Conservation (phyloP, 305 asterid genomes). For the Fraxinus platypoda region DNA sequence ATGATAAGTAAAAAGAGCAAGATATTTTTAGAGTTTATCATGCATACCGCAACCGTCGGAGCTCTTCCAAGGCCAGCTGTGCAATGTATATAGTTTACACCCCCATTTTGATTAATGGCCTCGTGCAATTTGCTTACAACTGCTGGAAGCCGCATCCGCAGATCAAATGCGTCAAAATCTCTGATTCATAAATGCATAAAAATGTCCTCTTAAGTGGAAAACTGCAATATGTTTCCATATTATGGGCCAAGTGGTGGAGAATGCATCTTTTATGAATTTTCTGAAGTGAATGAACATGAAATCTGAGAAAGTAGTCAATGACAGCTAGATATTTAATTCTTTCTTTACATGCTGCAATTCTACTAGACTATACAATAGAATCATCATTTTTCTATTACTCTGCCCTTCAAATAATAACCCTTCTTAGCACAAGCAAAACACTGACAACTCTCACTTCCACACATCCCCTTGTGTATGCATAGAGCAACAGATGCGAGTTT, state of each 20-base stretch:
- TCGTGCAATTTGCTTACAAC: slow-evolving; percentile 76
- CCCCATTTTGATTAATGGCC: slow-evolving; percentile 70
- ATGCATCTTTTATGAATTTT: background rate
- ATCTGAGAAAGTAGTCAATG: background rate
- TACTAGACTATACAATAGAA: background rate
- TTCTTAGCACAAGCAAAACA: background rate
- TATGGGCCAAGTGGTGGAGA: background rate
- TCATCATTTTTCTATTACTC: background rate
- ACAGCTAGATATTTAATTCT: background rate
- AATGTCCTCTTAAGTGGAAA: slow-evolving; percentile 10
- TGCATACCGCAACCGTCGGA: slow-evolving; percentile 82
- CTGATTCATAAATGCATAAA: slow-evolving; percentile 40
- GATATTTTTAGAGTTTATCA: slow-evolving; percentile 13
- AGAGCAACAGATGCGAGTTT: background rate
- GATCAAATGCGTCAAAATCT: slow-evolving; percentile 93
- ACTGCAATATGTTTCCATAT: background rate
- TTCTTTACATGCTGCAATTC: background rate
- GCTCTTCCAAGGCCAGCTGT: slow-evolving; percentile 99
- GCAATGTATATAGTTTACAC: slow-evolving; percentile 90
- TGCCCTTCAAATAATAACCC: background rate
- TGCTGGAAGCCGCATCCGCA: slow-evolving; percentile 81
- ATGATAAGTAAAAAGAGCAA: background rate
- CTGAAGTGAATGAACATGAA: background rate
- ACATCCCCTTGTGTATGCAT: background rate
- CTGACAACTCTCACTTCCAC: background rate